These are phyloP conservation scores for Sclerotinia minor DNA, from an alignment of 2,329 filamentous ascomycete genomes.

Conservation along the genomic window DNA sequence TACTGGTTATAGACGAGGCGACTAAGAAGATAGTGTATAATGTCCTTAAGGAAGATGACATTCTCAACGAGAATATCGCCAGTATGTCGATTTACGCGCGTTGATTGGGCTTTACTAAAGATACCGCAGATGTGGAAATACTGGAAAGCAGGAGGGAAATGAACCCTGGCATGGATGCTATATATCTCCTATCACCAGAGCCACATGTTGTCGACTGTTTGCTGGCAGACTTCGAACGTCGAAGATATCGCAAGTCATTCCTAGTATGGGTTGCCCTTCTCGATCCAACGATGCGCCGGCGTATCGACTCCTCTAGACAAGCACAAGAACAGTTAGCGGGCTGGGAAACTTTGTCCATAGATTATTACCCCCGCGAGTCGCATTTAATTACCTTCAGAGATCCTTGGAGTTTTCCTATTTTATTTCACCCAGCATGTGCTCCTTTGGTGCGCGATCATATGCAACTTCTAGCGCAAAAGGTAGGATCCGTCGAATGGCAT, in stretches of 20 bases:
- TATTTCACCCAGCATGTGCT: slow-evolving; percentile 91
- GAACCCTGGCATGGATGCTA: slow-evolving; percentile 89
- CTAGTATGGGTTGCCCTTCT: slow-evolving; percentile 84
- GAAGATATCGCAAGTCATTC: slow-evolving; percentile 75
- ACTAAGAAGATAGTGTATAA: slow-evolving; percentile 87
- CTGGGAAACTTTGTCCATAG: slow-evolving; percentile 79
- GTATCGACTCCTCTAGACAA: slow-evolving; percentile 69
- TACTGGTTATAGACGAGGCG: slow-evolving; percentile 81
- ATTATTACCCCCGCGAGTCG: slow-evolving; percentile 89
- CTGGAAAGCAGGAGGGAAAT: slow-evolving; percentile 83
- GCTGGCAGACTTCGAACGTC: slow-evolving; percentile 85
- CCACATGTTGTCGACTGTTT: slow-evolving; percentile 90
- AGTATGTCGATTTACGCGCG: slow-evolving; percentile 55
- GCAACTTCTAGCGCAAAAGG: slow-evolving; percentile 84
- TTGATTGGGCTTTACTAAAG: slow-evolving; percentile 25
- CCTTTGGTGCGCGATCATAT: slow-evolving; percentile 79
- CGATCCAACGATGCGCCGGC: slow-evolving; percentile 67
- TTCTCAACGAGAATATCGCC: slow-evolving; percentile 93
- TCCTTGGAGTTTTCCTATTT: slow-evolving; percentile 89
- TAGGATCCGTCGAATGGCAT: slow-evolving; percentile 43
- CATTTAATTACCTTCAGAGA: slow-evolving; percentile 89
- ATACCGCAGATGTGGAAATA: slow-evolving; percentile 76
- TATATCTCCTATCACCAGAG: slow-evolving; percentile 86
- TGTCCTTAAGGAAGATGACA: slow-evolving; percentile 91
- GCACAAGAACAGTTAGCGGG: slow-evolving; percentile 74